phyloP scores from a whole-genome alignment of 192 early-diverging fungal species.

The Funneliformis mosseae region DNA sequence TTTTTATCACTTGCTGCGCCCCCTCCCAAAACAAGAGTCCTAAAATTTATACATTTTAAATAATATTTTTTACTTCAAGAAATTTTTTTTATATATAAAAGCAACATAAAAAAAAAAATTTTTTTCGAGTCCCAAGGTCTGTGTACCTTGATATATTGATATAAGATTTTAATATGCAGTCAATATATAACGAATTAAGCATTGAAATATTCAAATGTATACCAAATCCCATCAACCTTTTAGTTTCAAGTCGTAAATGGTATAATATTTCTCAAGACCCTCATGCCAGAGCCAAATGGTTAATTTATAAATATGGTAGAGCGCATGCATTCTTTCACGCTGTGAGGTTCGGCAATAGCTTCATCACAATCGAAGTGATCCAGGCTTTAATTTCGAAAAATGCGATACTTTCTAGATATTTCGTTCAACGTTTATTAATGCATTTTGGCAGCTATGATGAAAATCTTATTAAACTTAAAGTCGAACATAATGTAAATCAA shows the following conservation, averaged over 20 bases:
- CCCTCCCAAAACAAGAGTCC: too few relatives aligned
- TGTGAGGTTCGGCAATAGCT: not conserved
- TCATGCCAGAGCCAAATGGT: not conserved
- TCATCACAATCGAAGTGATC: not conserved
- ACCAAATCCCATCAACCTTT: too few relatives aligned
- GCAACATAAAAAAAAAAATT: too few relatives aligned
- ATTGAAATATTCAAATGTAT: not conserved
- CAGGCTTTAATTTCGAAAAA: not conserved
- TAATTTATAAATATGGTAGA: constrained; percentile 1
- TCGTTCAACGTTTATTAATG: constrained; percentile 17
- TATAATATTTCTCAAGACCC: not conserved
- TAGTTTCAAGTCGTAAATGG: not conserved
- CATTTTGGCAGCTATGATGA: not conserved
- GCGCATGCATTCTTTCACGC: constrained; percentile 15
- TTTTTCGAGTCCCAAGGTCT: too few relatives aligned
- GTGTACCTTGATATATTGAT: too few relatives aligned
- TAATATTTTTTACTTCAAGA: too few relatives aligned
- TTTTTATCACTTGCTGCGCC: too few relatives aligned
- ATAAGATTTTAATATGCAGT: too few relatives aligned
- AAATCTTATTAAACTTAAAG: not conserved
- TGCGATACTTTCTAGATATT: not conserved
- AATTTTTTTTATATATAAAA: too few relatives aligned
- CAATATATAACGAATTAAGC: not conserved
- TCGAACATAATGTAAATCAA: not conserved
- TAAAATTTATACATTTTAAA: too few relatives aligned